Evolutionary conservation across 495 filamentous ascomycete species (phyloP).

Genomic region (Neurospora sp.): DNA sequence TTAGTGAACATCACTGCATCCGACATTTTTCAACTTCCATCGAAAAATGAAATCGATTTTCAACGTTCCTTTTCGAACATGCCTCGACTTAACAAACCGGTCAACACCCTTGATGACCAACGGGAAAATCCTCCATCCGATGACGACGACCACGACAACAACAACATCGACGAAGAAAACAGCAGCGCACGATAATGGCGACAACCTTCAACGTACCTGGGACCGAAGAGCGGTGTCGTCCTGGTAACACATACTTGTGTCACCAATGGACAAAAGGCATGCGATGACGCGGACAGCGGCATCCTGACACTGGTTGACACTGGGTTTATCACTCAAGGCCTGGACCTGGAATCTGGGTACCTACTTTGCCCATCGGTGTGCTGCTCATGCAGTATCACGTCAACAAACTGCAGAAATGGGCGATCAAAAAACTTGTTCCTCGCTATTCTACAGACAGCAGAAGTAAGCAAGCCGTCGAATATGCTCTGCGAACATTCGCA

Average conservation of each 20-base stretch:
- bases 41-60: neutral
- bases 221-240: neutral
- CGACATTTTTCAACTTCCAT: neutral
- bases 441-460: neutral
- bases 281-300: neutral
- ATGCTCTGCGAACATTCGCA: neutral
- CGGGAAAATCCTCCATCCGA: neutral
- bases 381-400: constrained; percentile 1
- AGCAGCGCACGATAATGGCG: neutral
- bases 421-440: neutral
- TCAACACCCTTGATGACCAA: neutral
- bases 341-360: neutral
- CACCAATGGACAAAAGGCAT: neutral
- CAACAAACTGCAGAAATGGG: neutral
- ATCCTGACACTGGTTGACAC: neutral
- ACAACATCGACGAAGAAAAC: neutral
- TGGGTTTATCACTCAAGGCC: neutral
- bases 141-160: neutral
- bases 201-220: neutral
- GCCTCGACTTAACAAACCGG: neutral
- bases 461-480: neutral
- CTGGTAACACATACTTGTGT: neutral
- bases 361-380: neutral
- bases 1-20: neutral
- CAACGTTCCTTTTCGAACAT: neutral